Conservation (phyloP, 108 stramenopile genomes). For the Poteriospumella lacustris region DNA sequence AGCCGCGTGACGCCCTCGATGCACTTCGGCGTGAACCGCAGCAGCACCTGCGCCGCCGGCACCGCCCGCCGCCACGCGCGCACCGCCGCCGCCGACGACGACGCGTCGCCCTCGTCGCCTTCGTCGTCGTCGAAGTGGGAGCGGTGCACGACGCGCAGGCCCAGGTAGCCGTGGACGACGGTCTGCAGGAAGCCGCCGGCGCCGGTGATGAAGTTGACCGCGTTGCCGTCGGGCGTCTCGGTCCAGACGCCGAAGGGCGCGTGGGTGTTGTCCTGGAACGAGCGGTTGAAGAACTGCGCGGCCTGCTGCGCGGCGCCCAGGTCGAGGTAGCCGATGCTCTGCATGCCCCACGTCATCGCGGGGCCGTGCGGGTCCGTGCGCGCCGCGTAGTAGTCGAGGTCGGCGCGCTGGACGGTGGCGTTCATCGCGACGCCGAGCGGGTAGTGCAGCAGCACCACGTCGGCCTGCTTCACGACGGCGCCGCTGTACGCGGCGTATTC, state of each 20-base stretch:
- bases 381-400: not conserved
- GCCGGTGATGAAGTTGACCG: conserved; percentile 11
- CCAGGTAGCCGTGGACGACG: conserved; percentile 4
- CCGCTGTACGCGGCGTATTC: conserved; percentile 9
- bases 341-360: conserved; percentile 23
- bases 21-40: too few species aligned
- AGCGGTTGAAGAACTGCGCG: not conserved
- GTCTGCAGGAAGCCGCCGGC: conserved; percentile 28
- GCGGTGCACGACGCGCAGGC: conserved; percentile 21
- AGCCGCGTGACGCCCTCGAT: too few species aligned
- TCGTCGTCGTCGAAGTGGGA: too few species aligned
- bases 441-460: conserved; percentile 27
- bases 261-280: not conserved
- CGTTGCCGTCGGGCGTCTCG: not conserved
- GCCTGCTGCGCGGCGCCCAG: not conserved
- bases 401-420: not conserved
- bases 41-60: too few species aligned
- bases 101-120: too few species aligned
- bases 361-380: not conserved
- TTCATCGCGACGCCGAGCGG: not conserved
- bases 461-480: conserved; percentile 3
- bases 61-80: too few species aligned
- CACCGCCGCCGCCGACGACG: too few species aligned
- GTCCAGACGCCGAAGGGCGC: not conserved
- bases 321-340: conserved; percentile 1